A percentile compares a stretch with the other conserved stretches of the same genome.
Conservation (phyloP, 345 rosid genomes). For the Gossypioides kirkii region DNA sequence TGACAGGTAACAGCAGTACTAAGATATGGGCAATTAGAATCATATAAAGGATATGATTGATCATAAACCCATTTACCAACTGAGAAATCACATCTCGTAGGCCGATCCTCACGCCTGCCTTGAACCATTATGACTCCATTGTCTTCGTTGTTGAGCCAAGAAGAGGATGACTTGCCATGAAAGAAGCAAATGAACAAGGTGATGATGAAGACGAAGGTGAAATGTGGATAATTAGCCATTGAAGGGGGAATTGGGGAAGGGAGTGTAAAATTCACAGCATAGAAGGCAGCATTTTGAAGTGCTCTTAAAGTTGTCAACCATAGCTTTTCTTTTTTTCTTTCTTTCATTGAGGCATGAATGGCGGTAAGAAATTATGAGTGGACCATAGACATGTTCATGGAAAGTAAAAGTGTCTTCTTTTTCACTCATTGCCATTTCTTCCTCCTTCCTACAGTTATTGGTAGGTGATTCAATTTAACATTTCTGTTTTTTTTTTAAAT, state of each 20-base stretch:
- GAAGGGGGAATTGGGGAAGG: slow-evolving; percentile 11
- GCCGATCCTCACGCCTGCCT: slow-evolving; percentile 24
- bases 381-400: neutral
- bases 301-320: slow-evolving; percentile 5
- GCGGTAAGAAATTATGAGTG: slow-evolving; percentile 13
- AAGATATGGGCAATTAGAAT: slow-evolving; percentile 72
- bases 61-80: slow-evolving; percentile 82
- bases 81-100: slow-evolving; percentile 49
- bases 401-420: neutral
- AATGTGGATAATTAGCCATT: slow-evolving; percentile 31
- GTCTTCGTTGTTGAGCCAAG: slow-evolving; percentile 30
- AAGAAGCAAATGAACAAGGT: slow-evolving; percentile 12
- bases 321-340: neutral
- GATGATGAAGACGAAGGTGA: slow-evolving; percentile 4
- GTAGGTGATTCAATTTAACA: neutral
- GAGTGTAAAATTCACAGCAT: neutral
- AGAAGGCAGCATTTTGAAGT: neutral
- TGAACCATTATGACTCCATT: slow-evolving; percentile 38
- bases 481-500: neutral
- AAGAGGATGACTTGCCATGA: slow-evolving; percentile 33
- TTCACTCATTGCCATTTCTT: neutral
- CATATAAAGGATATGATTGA: slow-evolving; percentile 74
- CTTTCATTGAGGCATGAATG: slow-evolving; percentile 16
- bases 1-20: slow-evolving; percentile 75
- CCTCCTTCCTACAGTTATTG: neutral